Base-by-base conservation (phyloP, 371 early-diverging fungal species). In the Caulochytrium protostelioides region DNA sequence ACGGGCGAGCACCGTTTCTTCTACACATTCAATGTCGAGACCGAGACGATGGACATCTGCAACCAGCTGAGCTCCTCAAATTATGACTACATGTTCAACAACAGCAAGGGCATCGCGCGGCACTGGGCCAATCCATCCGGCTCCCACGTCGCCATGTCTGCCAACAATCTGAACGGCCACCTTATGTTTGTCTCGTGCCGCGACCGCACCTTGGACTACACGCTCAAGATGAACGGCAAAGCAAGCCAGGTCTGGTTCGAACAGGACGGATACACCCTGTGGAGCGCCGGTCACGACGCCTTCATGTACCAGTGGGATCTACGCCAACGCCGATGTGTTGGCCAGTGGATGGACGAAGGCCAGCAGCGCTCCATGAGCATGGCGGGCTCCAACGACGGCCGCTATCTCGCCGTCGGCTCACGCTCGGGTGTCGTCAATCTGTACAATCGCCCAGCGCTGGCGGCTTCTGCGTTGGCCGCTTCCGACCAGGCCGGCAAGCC, bases 371-470 rank as follows among this genome's bases (percentile, higher is more conserved):
- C n/a, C n/a, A n/a, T n/a, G 21, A 26, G 45, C 12, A 26, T 59
- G n/a, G 53, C 49, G 16, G 57, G 59, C 37, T 49, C 56, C n/a
- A 43, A 39, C 19, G 54, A 55, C 33, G 57, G 60, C 8, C 28
- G 39, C 27, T 43, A 29, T 13, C 29, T 59, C 22, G 12, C 6
- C 30, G 13, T 28, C 29, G 53, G 79, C 16, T 78, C 81, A 6
- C 46, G 58, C 32, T 49, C 78, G 16, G 94, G 91, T 33, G 55
- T 87, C 22, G 86, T 89, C 33, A 89, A 86, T 49, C 41, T 91
- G 4, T 90, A 89, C 54, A n/a, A n/a, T n/a, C n/a, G n/a, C n/a
- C n/a, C n/a, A n/a, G 68, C 76, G 32, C 45, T 49, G 29, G 44
- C 56, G 17, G 60, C 58, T 18, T 47, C 63, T 13, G 22, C 43